Evolutionary conservation across 768 basidiomycete species (phyloP).

Genomic region (Agaricus subrufescens): DNA sequence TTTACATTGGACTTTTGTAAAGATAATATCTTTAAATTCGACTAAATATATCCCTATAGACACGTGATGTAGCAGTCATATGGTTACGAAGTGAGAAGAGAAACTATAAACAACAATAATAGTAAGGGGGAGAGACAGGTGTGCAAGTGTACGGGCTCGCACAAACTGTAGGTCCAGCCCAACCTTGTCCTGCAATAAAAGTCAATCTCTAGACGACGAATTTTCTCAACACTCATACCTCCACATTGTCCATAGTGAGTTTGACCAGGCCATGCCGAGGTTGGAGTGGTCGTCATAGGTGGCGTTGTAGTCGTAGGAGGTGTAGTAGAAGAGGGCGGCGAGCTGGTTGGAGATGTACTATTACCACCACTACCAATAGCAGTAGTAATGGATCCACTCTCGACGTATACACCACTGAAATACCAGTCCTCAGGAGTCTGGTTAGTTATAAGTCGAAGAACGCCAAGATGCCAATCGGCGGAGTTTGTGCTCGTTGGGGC

Average conservation of each 20-base stretch:
- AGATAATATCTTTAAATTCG: no score
- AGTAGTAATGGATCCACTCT: constrained; percentile 52
- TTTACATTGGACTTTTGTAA: no score
- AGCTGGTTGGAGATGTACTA: constrained; percentile 11
- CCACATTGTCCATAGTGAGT: constrained; percentile 52
- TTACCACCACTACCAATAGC: constrained; percentile 33
- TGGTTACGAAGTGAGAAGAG: no score
- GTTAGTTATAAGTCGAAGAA: constrained; percentile 49
- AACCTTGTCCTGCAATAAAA: constrained; percentile 31
- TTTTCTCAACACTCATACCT: constrained; percentile 23
- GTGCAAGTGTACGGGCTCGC: constrained; percentile 36
- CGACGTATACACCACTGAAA: constrained; percentile 57
- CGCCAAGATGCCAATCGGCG: constrained; percentile 57
- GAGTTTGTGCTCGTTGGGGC: constrained; percentile 55
- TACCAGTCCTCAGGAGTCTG: constrained; percentile 51
- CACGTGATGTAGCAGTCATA: no score
- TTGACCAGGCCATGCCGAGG: constrained; percentile 30
- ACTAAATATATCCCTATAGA: no score
- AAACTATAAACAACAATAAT: constrained; percentile 19
- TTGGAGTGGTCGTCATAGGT: constrained; percentile 18
- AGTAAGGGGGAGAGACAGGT: constrained; percentile 47
- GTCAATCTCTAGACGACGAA: neutral
- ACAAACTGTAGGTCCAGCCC: constrained; percentile 43
- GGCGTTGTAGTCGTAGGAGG: constrained; percentile 17
- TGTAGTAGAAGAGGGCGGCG: constrained; percentile 19